Evolutionary conservation across 177 flowering plant species (phyloP).

Genomic region (Vitis hybrid): DNA sequence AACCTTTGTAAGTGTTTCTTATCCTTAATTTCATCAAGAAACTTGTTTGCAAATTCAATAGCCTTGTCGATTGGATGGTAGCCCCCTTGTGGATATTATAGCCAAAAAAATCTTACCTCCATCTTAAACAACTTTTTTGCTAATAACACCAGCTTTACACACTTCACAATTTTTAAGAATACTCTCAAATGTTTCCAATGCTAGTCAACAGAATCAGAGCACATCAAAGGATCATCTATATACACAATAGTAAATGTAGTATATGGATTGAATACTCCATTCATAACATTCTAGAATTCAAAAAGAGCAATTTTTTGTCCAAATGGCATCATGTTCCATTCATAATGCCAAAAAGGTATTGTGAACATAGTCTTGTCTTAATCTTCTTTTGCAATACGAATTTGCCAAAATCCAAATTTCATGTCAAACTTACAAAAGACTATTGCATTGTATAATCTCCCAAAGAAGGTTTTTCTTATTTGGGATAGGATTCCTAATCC

Average conservation of each 20-base stretch:
- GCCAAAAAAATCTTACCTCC: slow-evolving; percentile 5
- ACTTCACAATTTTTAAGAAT: background rate
- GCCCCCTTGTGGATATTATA: background rate
- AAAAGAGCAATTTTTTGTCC: background rate
- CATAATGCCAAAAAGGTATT: background rate
- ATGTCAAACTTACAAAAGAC: background rate
- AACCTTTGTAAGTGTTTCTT: too few species aligned
- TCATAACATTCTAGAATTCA: background rate
- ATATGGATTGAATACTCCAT: background rate
- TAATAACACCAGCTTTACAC: background rate
- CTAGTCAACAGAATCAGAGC: background rate
- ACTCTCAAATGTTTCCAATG: slow-evolving; percentile 7
- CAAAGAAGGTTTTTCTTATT: background rate
- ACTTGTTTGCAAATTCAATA: slow-evolving; percentile 4
- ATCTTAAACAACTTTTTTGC: slow-evolving; percentile 1
- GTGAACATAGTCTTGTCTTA: background rate
- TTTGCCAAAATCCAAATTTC: background rate
- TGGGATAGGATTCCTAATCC: slow-evolving; percentile 4
- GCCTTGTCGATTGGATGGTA: background rate
- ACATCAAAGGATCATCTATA: slow-evolving; percentile 6
- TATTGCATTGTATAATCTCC: background rate
- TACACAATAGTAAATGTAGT: background rate
- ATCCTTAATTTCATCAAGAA: slow-evolving; percentile 2
- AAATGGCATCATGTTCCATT: slow-evolving; percentile 1
- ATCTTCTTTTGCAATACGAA: background rate